These are phyloP conservation scores for Apiospora marii DNA, from an alignment of 2,329 filamentous ascomycete genomes.

Conservation along the genomic window DNA sequence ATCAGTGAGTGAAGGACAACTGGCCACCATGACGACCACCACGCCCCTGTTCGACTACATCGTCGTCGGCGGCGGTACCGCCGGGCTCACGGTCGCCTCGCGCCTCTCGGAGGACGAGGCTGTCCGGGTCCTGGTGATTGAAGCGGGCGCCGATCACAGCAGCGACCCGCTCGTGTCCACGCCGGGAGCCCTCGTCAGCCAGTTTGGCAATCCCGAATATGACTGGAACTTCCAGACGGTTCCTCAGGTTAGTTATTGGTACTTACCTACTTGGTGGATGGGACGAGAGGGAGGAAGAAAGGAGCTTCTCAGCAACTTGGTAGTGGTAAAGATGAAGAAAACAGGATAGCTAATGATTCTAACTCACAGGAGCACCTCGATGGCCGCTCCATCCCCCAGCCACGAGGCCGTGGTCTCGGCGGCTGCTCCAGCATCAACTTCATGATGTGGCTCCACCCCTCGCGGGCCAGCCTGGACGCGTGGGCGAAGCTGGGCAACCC, in stretches of 20 bases:
- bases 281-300: background rate
- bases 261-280: background rate
- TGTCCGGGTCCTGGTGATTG: conserved; percentile 48
- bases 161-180: conserved; percentile 46
- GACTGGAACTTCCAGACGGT: conserved; percentile 50
- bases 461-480: conserved; percentile 37
- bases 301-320: no score
- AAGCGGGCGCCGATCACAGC: conserved; percentile 46
- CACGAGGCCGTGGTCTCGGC: conserved; percentile 44
- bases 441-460: conserved; percentile 39
- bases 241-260: conserved; percentile 39
- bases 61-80: conserved; percentile 58
- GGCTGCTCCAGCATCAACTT: conserved; percentile 43
- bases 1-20: no score
- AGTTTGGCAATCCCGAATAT: conserved; percentile 47
- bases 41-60: conserved; percentile 48
- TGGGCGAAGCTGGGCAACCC: conserved; percentile 40
- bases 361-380: conserved; percentile 36
- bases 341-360: background rate
- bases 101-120: conserved; percentile 49
- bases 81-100: conserved; percentile 55
- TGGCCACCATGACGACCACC: background rate
- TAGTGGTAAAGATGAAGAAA: background rate
- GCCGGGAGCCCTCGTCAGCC: conserved; percentile 44
- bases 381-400: conserved; percentile 41